phyloP scores from a whole-genome alignment of 345 rosid genomes.

The Eucalyptus viminalis region DNA sequence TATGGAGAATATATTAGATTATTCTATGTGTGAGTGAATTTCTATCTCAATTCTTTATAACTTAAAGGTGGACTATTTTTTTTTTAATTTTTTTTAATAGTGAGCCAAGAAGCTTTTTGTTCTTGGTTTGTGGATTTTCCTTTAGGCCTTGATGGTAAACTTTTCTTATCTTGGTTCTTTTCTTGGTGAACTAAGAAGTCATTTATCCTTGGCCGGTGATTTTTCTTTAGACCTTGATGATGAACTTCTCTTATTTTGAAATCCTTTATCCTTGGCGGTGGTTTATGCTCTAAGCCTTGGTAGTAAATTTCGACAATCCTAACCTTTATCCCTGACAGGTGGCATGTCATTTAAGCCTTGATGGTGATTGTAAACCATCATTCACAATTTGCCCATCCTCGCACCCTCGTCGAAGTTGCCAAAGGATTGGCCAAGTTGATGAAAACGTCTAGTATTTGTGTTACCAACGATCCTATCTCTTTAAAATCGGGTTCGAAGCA shows the following conservation, averaged over 20 bases:
- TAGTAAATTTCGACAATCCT: not conserved
- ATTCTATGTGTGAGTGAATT: not conserved
- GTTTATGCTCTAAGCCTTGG: not conserved
- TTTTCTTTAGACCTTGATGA: accelerated
- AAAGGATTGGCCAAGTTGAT: not conserved
- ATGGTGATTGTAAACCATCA: not conserved
- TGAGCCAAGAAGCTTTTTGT: not conserved
- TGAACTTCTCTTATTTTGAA: not conserved
- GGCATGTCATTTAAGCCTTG: accelerated
- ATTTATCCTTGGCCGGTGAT: accelerated
- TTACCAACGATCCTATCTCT: not conserved
- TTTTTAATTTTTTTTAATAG: too few species aligned
- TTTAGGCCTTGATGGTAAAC: not conserved
- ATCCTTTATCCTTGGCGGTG: not conserved
- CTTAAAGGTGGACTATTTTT: too few species aligned
- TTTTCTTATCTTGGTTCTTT: not conserved
- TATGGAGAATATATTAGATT: not conserved
- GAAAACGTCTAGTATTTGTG: not conserved
- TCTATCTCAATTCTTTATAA: too few species aligned
- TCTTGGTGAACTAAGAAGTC: not conserved
- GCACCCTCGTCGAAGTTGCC: not conserved
- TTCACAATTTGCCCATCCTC: not conserved
- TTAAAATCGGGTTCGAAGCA: not conserved
- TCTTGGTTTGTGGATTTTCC: not conserved
- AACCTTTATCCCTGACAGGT: not conserved